Evolutionary conservation across 345 rosid genomes (phyloP), one percentile per base, ranked within the genome.

Genomic region (Fremontodendron californicum): DNA sequence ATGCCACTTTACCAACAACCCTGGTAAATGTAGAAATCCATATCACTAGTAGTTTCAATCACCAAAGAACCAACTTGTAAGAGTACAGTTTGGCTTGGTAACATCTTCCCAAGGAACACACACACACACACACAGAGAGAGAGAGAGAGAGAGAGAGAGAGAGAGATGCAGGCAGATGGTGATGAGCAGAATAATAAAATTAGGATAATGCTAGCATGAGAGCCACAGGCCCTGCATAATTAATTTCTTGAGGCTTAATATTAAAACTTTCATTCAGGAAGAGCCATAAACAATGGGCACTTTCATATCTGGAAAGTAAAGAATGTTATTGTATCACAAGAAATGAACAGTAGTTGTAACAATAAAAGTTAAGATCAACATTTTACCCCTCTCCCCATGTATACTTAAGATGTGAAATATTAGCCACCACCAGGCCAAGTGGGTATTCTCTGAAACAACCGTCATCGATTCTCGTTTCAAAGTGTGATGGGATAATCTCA

Each of bases 301-400:
- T 64, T 37, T 19, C 6, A 63, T 33, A 33, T 6, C 42, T 3
- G 1, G 18, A 58, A 57, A 25, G 63, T 11, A 3, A 11, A 58
- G 11, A 57, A 25, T 29, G 2, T 65, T 19, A 35, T 19, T 64
- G 15, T 35, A 64, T 64, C 5, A 65, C 16, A 39, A 65, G 70
- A 39, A 61, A 31, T 0, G 4, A 61, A 61, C 9, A 31, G 4
- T 0, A 21, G 1, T 19, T 4, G 6, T 60, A 74, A 40, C 21
- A 45, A 62, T 23, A 37, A 68, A 52, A 48, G 67, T 65, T 42
- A 77, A 78, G 78, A 61, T 71, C 19, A 74, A 29, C 11, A 52
- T 23, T 35, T 29, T 88, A 90, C 94, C 92, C 92, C 45, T 87
- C 85, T 75, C 92, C 92, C 78, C 85, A 60, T 65, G 81, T 29